Conservation (phyloP, 257 asterid genomes). For the Solanum bulbocastanum region DNA sequence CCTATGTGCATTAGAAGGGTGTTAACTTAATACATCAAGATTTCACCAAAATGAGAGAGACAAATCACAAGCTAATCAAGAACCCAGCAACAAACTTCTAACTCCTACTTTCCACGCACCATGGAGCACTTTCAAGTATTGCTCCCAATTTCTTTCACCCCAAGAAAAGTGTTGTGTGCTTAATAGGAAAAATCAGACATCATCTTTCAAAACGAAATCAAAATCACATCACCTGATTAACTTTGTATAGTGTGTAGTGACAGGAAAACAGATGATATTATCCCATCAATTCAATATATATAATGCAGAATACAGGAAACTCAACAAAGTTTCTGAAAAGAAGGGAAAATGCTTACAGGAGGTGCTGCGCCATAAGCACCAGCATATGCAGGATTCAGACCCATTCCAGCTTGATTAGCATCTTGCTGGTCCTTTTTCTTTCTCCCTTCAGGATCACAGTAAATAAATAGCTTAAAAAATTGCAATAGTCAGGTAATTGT, state of each 20-base stretch:
- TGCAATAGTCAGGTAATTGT: neutral
- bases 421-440: slow-evolving; percentile 90
- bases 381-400: slow-evolving; percentile 50
- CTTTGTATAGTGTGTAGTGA: neutral
- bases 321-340: neutral
- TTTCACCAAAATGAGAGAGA: neutral
- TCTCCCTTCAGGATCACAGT: slow-evolving; percentile 42
- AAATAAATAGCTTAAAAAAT: neutral
- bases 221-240: neutral
- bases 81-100: neutral
- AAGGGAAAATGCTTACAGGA: slow-evolving; percentile 52
- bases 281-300: neutral
- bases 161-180: neutral
- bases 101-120: neutral
- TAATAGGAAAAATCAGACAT: neutral
- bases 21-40: neutral
- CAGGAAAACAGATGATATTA: neutral
- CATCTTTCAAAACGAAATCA: neutral
- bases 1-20: neutral
- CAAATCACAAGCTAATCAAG: neutral
- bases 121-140: neutral
- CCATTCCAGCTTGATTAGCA: slow-evolving; percentile 60
- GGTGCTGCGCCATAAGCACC: slow-evolving; percentile 81
- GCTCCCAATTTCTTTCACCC: neutral
- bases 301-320: neutral